Base-by-base conservation (phyloP, 805 yeast genomes). In the Torulaspora franciscae region DNA sequence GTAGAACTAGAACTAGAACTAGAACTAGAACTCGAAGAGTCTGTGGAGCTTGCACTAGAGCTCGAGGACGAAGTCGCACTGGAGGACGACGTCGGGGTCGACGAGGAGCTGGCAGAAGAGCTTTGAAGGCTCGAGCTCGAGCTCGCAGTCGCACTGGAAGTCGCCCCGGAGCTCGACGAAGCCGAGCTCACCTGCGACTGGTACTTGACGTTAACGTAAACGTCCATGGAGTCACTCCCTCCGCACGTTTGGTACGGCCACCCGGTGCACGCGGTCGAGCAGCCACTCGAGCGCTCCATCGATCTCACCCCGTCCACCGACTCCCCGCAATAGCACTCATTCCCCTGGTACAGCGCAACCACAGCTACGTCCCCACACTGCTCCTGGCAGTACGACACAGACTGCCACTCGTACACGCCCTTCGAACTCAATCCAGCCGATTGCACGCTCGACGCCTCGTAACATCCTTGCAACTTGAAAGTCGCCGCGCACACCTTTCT, bases 261-360 rank as follows among this genome's bases (percentile, higher is more conserved):
- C n/a, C 88, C 95, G 15, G 58, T 61, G 64, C 95, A 87, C 4
- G 54, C 30, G 40, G 59, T 49, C 64, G 89, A 83, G 34, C 57
- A 46, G 9, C 60, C 57, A 33, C 57, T 48, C 2, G 64, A 58
- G 6, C 63, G 43, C 3, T 79, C 71, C 3, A 70, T 57, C 7
- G 75, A 68, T 1, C 63, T 46, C 27, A 59, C 32, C 8, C 35
- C 28, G 5, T 43, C 30, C 8, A 44, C 41, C 1, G 67, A 49
- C 55, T 73, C 66, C 23, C 91, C 91, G 63, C 95, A 85, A 57
- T 75, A 83, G 62, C 95, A 85, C 14, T 64, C 61, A 22, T 69
- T 56, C 7, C 88, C 86, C 40, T 71, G 63, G 9, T 72, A 60
- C 27, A 78, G 59, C 3, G 83, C 89, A 33, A 74, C 75, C 14